Percentiles rank a stretch among this genome's conserved stretches.
phyloP scores from a whole-genome alignment of 352 stramenopile genomes.

The Phytophthora brassicae region DNA sequence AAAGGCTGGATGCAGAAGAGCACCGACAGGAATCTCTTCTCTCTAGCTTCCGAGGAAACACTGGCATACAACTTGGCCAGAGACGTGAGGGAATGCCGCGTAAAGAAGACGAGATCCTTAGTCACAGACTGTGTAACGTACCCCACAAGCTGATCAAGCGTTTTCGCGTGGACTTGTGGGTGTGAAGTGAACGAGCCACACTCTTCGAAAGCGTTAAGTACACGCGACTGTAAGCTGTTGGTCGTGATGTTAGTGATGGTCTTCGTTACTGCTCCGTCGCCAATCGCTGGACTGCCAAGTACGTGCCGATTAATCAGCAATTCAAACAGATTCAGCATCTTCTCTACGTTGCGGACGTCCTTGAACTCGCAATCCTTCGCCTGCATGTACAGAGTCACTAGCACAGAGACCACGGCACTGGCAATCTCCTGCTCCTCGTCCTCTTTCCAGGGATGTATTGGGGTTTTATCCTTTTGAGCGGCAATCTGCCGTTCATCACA shows the following conservation, averaged over 20 bases:
- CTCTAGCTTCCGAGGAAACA: constrained; percentile 50
- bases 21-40: constrained; percentile 60
- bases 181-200: constrained; percentile 70
- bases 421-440: constrained; percentile 84
- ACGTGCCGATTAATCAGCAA: constrained; percentile 70
- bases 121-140: constrained; percentile 54
- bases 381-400: constrained; percentile 79
- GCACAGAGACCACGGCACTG: constrained; percentile 68
- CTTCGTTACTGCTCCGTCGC: constrained; percentile 34
- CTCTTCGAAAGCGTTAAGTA: constrained; percentile 85
- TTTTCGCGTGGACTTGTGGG: constrained; percentile 61
- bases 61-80: constrained; percentile 79
- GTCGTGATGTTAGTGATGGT: constrained; percentile 65
- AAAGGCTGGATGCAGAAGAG: constrained; percentile 74
- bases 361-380: constrained; percentile 78
- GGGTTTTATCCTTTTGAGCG: constrained; percentile 20
- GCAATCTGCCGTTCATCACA: constrained; percentile 47
- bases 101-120: constrained; percentile 74
- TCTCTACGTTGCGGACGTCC: constrained; percentile 55
- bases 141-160: constrained; percentile 66
- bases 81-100: constrained; percentile 69
- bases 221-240: constrained; percentile 81
- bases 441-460: constrained; percentile 43
- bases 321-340: constrained; percentile 67
- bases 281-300: constrained; percentile 32